A percentile compares a stretch with the other conserved stretches of the same genome.
Conservation (phyloP, 441 rosid genomes). For the Capsella rubella region DNA sequence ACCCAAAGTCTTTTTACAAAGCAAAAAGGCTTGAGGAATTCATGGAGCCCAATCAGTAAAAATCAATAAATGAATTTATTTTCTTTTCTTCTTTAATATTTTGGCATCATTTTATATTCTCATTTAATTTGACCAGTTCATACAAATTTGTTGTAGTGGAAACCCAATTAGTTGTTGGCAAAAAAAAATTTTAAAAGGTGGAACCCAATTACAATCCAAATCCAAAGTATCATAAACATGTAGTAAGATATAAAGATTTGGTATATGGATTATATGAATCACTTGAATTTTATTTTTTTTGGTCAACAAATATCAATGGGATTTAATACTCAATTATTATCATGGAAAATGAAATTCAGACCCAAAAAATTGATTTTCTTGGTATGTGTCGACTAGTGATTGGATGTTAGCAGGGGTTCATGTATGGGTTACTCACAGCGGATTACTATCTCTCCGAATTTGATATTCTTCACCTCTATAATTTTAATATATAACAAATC, state of each 20-base stretch:
- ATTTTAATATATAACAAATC: background rate
- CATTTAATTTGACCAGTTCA: constrained; percentile 17
- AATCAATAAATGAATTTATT: background rate
- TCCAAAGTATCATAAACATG: background rate
- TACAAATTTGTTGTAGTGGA: constrained; percentile 28
- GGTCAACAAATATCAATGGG: background rate
- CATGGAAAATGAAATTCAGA: background rate
- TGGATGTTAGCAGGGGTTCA: constrained; percentile 21
- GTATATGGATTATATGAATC: too few relatives aligned
- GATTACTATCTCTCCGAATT: constrained; percentile 16
- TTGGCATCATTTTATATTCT: too few relatives aligned
- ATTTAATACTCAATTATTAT: background rate
- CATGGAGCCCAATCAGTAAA: constrained; percentile 12
- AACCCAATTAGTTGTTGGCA: constrained; percentile 12
- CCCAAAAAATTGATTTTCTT: background rate
- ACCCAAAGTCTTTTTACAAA: constrained; percentile 20
- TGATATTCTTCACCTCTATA: constrained; percentile 8
- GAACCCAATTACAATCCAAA: constrained; percentile 12
- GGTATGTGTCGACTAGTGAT: constrained; percentile 12
- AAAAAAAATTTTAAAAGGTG: background rate
- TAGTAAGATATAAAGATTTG: background rate
- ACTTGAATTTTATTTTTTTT: too few relatives aligned
- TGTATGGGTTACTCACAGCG: constrained; percentile 17
- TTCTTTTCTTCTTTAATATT: background rate
- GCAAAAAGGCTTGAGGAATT: constrained; percentile 10